phyloP scores from a whole-genome alignment of 768 basidiomycete species.

The Pholiota molesta region DNA sequence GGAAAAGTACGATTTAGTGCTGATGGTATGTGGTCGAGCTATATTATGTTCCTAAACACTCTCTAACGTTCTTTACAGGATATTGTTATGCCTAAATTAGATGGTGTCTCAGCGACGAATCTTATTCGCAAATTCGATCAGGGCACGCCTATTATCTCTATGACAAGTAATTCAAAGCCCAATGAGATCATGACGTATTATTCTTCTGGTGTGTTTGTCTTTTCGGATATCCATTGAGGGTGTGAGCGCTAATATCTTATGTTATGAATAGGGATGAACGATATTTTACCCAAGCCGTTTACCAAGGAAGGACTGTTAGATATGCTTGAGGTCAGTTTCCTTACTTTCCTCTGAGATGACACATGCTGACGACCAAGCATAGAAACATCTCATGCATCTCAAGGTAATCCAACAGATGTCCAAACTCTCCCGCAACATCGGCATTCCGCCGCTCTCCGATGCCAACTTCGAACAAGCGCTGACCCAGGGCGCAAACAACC shows the following conservation, averaged over 20 bases:
- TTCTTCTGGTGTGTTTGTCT: slow-evolving; percentile 54
- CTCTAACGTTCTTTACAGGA: slow-evolving; percentile 52
- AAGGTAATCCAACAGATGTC: slow-evolving; percentile 84
- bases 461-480: slow-evolving; percentile 57
- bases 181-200: slow-evolving; percentile 93
- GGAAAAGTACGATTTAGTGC: slow-evolving; percentile 92
- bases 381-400: slow-evolving; percentile 89
- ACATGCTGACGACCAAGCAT: background rate
- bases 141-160: slow-evolving; percentile 96
- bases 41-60: slow-evolving; percentile 6
- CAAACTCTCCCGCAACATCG: slow-evolving; percentile 63
- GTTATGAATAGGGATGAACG: slow-evolving; percentile 77
- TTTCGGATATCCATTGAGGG: background rate
- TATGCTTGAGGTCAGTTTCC: slow-evolving; percentile 78
- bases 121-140: slow-evolving; percentile 94
- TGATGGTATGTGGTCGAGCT: slow-evolving; percentile 70
- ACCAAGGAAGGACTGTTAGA: slow-evolving; percentile 90
- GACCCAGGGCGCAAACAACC: slow-evolving; percentile 19
- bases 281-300: slow-evolving; percentile 95
- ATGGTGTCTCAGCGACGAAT: slow-evolving; percentile 89
- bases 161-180: slow-evolving; percentile 95
- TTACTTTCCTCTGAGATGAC: background rate
- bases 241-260: background rate
- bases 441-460: slow-evolving; percentile 65
- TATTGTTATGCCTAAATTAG: slow-evolving; percentile 91